phyloP scores from a whole-genome alignment of 2,329 filamentous ascomycete genomes.

The Exserohilum rostratum region DNA sequence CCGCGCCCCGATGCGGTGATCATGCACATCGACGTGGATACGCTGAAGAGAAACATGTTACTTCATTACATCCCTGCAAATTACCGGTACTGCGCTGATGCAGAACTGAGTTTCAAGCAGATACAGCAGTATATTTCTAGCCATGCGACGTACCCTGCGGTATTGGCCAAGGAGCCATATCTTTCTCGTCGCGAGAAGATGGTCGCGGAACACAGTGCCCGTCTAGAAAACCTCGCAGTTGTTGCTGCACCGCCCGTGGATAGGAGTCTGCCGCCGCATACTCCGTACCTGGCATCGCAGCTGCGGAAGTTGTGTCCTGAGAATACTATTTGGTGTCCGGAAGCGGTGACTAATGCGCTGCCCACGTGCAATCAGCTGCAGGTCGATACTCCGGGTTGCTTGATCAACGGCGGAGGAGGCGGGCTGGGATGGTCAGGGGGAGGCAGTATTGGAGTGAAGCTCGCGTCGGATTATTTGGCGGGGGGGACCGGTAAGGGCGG shows the following conservation, averaged over 20 bases:
- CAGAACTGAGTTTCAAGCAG: constrained; percentile 49
- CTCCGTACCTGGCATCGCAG: constrained; percentile 58
- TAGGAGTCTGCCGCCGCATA: background rate
- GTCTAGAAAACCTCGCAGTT: background rate
- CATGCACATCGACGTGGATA: constrained; percentile 70
- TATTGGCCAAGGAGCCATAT: background rate
- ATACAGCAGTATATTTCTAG: constrained; percentile 18
- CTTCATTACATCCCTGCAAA: constrained; percentile 64
- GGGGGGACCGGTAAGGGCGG: constrained; percentile 44
- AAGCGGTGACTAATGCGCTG: constrained; percentile 77
- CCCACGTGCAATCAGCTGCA: constrained; percentile 71
- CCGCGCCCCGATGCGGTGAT: constrained; percentile 64
- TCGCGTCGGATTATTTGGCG: constrained; percentile 61
- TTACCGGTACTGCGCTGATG: constrained; percentile 58
- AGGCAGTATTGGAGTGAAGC: constrained; percentile 76
- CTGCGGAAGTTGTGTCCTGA: constrained; percentile 63
- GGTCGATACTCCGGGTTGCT: constrained; percentile 69
- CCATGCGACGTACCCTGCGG: background rate
- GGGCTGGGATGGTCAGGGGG: constrained; percentile 83
- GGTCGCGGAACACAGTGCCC: background rate
- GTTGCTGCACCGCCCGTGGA: background rate
- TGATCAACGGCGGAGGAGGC: constrained; percentile 82
- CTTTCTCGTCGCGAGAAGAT: background rate
- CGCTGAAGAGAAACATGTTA: constrained; percentile 67
- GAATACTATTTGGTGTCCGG: constrained; percentile 76